phyloP scores from a whole-genome alignment of 2,329 filamentous ascomycete species.

The Colletotrichum sp. region DNA sequence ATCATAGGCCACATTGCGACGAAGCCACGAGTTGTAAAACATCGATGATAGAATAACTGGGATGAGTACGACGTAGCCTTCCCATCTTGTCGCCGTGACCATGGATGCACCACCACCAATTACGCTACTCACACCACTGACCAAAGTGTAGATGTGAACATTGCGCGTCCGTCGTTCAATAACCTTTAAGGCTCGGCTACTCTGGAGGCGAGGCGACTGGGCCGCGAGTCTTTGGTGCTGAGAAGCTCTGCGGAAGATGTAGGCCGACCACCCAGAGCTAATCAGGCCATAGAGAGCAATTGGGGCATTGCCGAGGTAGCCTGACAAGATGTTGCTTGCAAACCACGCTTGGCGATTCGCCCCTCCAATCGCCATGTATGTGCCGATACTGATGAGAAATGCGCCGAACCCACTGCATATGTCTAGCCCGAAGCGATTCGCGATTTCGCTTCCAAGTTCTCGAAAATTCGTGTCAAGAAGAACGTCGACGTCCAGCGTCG shows the following conservation, averaged over 20 bases:
- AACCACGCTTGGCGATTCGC: slow-evolving; percentile 44
- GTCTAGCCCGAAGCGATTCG: slow-evolving; percentile 58
- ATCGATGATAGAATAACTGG: slow-evolving; percentile 53
- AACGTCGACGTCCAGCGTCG: slow-evolving; percentile 32
- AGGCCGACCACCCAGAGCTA: slow-evolving; percentile 53
- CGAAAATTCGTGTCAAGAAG: slow-evolving; percentile 49
- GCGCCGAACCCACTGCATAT: slow-evolving; percentile 53
- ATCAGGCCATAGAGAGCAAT: slow-evolving; percentile 53
- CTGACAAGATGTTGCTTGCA: slow-evolving; percentile 58
- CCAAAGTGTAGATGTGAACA: slow-evolving; percentile 48
- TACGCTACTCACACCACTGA: slow-evolving; percentile 51
- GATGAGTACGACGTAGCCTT: slow-evolving; percentile 55
- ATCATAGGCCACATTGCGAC: slow-evolving; percentile 51
- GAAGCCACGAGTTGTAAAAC: slow-evolving; percentile 54
- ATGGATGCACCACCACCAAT: slow-evolving; percentile 54
- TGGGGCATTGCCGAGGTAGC: slow-evolving; percentile 59
- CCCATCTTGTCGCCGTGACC: slow-evolving; percentile 55
- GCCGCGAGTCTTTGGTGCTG: slow-evolving; percentile 36
- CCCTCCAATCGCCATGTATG: slow-evolving; percentile 59
- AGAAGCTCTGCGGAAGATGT: slow-evolving; percentile 45
- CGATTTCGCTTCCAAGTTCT: slow-evolving; percentile 54
- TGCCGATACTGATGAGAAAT: slow-evolving; percentile 54
- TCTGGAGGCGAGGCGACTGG: slow-evolving; percentile 25
- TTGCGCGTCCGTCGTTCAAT: slow-evolving; percentile 40
- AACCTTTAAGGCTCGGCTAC: slow-evolving; percentile 28